Base-by-base conservation (phyloP, 805 yeast genomes). In the Sungouiozyma ichnusensis region DNA sequence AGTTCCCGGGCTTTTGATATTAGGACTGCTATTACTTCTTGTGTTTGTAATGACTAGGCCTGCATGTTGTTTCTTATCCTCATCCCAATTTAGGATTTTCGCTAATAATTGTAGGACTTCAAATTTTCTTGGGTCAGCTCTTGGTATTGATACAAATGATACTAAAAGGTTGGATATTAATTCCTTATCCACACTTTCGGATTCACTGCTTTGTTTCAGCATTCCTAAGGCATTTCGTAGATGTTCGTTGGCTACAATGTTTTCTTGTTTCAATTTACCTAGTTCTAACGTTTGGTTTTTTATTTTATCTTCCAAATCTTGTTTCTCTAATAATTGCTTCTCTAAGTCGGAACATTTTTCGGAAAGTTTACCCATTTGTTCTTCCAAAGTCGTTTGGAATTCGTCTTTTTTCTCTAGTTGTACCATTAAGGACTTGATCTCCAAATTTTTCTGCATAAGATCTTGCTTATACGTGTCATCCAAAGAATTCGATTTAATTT, bases 261-360 rank as follows among this genome's bases (percentile, higher is more conserved):
- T 90, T 60, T 92, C 98, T 60, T 90, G 97, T 41, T 97, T 76
- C 39, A 92, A 71, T 58, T 90, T 92, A 1, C 97, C 97, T 40
- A 92, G 77, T 39, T 79, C 73, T 29, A 88, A 65, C 44, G 79
- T 85, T 61, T 85, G 87, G 46, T 72, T 87, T 66, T 68, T 78
- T 36, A 72, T 67, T 57, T 71, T 87, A 41, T 60, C 65, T 55
- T 72, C 83, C 40, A 69, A 67, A 11, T 11, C 29, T 7, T 24
- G 6, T 53, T 66, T 68, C 1, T 52, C 44, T 45, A 44, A 57
- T 44, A 45, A 53, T 5, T 45, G 55, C 3, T 53, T 47, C 8
- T 47, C 50, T 11, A 24, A 24, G 11, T 6, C 6, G 9, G 11
- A 7, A 11, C 11, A 11, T 11, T 24, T 24, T 18, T 47, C 49